Percentiles rank a stretch among this genome's conserved stretches.
phyloP scores from a whole-genome alignment of 2,329 filamentous ascomycete genomes.

The Pseudocercospora fuligena region DNA sequence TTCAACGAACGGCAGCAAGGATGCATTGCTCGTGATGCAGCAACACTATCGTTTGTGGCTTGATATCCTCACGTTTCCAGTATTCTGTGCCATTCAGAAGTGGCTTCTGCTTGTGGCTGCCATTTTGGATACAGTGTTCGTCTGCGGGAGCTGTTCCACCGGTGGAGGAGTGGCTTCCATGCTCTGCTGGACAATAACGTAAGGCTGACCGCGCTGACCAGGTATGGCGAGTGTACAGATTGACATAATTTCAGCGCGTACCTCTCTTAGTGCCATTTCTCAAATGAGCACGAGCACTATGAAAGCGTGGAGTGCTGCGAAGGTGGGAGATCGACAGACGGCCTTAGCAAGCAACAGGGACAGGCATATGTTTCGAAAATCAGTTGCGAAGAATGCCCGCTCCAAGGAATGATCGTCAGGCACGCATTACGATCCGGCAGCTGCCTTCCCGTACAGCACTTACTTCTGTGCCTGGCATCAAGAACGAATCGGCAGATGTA shows the following conservation, averaged over 20 bases:
- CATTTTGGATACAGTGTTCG: neutral
- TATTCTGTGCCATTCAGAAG: neutral
- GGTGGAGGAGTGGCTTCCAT: neutral
- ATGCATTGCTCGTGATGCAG: neutral
- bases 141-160: neutral
- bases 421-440: neutral
- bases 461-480: slow-evolving; percentile 3
- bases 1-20: neutral
- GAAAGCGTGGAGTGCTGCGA: neutral
- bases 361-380: neutral
- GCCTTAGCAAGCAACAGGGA: neutral
- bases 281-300: neutral
- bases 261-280: neutral
- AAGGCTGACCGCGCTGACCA: neutral
- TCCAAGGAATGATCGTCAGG: slow-evolving; percentile 1
- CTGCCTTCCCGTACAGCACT: neutral
- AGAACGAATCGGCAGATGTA: slow-evolving; percentile 6
- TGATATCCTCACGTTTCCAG: neutral
- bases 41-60: slow-evolving; percentile 4
- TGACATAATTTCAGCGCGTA: no score
- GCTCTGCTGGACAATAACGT: neutral
- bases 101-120: slow-evolving; percentile 3
- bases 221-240: no score
- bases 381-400: slow-evolving; percentile 2
- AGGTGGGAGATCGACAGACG: slow-evolving; percentile 2